These are phyloP conservation scores for Xylaria acuta DNA, from an alignment of 495 filamentous ascomycete species.

Conservation along the genomic window DNA sequence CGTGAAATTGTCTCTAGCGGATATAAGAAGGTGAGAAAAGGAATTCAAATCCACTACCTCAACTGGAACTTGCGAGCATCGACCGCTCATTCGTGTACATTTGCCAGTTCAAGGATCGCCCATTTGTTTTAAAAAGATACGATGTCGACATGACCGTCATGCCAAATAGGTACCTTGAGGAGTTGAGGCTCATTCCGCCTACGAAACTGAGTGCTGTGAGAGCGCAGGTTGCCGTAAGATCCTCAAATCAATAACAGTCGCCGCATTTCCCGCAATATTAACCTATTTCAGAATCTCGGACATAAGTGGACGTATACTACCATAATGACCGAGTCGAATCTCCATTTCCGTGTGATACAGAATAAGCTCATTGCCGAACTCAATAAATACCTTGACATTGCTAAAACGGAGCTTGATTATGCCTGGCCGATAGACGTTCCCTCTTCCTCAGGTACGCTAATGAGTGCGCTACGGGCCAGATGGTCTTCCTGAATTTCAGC, in stretches of 20 bases:
- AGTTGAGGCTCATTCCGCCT: not conserved
- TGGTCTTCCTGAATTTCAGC: not conserved
- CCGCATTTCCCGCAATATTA: not conserved
- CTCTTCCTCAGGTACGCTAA: not conserved
- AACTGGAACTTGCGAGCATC: not conserved
- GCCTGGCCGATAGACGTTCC: constrained; percentile 6
- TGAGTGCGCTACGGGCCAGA: not conserved
- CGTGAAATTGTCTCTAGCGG: not conserved
- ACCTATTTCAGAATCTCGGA: not conserved
- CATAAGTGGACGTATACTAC: not conserved
- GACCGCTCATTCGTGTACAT: not conserved
- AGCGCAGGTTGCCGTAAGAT: not conserved
- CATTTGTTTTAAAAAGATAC: not conserved
- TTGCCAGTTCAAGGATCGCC: not conserved
- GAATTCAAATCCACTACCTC: not conserved
- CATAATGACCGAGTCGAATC: not conserved
- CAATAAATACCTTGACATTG: constrained; percentile 8
- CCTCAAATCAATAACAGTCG: not conserved
- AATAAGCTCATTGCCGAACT: constrained; percentile 17
- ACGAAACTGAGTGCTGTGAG: not conserved
- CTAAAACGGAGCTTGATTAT: constrained; percentile 16
- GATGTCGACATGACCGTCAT: not conserved
- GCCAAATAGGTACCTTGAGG: constrained; percentile 2
- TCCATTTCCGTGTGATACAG: constrained; percentile 14
- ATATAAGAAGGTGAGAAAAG: not conserved